A percentile compares a stretch with the other conserved stretches of the same genome.
Evolutionary conservation across 805 yeast genomes (phyloP).

Genomic region (Cyberlindnera mycetangii): DNA sequence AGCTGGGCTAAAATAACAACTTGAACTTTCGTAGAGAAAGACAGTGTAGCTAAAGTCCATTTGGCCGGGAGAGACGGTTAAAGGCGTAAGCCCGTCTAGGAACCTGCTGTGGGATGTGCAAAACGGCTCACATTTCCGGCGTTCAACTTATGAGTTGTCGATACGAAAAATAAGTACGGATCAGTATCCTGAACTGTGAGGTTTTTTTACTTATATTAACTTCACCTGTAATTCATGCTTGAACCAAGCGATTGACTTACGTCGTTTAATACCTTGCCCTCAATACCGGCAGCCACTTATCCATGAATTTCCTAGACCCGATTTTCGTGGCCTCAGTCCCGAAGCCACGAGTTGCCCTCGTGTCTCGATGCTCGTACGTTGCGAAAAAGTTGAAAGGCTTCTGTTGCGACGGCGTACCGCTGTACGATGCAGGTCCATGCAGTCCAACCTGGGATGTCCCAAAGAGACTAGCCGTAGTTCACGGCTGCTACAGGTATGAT

Average conservation of each 20-base stretch:
- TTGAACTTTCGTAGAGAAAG: too few species aligned
- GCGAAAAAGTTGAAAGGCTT: conserved; percentile 1
- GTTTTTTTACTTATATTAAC: too few species aligned
- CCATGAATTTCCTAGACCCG: too few species aligned
- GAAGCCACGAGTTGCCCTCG: neutral
- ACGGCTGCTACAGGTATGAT: conserved; percentile 1
- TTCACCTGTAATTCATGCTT: too few species aligned
- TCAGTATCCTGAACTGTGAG: too few species aligned
- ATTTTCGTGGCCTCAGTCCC: too few species aligned
- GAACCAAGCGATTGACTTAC: too few species aligned
- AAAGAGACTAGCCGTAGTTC: conserved; percentile 2
- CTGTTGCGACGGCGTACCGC: conserved; percentile 9
- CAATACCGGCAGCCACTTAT: too few species aligned
- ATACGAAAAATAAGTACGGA: neutral
- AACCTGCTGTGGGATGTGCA: neutral
- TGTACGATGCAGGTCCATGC: conserved; percentile 19
- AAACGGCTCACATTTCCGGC: neutral
- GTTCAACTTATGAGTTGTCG: neutral
- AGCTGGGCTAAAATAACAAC: too few species aligned
- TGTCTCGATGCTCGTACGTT: neutral
- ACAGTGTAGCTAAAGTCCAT: too few species aligned
- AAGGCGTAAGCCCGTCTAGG: neutral
- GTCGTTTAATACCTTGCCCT: too few species aligned
- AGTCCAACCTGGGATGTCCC: neutral
- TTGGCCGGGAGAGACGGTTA: too few species aligned